Percentiles rank a stretch among this genome's conserved stretches.
Evolutionary conservation across 164 flowering plant genomes (phyloP).

Genomic region (Litsea cubeba): DNA sequence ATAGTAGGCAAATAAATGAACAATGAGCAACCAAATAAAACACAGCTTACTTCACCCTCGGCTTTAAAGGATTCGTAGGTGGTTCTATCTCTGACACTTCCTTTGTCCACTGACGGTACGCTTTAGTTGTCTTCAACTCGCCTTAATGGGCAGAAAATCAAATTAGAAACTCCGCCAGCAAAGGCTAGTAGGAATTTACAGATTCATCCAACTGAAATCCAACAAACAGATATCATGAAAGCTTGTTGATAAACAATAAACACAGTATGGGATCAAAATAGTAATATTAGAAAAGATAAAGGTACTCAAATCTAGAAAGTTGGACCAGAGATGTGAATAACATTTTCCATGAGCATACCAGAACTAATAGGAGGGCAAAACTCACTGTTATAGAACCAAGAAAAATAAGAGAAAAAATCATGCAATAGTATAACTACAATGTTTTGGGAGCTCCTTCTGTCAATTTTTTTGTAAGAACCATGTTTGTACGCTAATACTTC

Average conservation of each 20-base stretch:
- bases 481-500: too few species aligned
- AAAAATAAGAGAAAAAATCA: too few species aligned
- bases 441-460: too few species aligned
- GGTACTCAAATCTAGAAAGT: too few species aligned
- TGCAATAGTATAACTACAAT: too few species aligned
- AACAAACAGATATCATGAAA: not conserved
- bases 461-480: too few species aligned
- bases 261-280: not conserved
- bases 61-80: constrained; percentile 67
- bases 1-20: not conserved
- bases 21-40: not conserved
- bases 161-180: too few species aligned
- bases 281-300: not conserved
- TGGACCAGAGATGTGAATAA: not conserved
- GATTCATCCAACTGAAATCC: not conserved
- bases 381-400: not conserved
- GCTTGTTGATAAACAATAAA: not conserved
- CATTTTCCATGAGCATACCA: not conserved
- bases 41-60: constrained; percentile 46
- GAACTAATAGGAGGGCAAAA: not conserved
- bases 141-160: constrained; percentile 29
- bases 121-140: constrained; percentile 66
- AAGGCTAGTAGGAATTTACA: too few species aligned
- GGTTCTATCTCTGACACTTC: constrained; percentile 64
- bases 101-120: constrained; percentile 75